These are phyloP conservation scores for Cronartium quercuum DNA, from an alignment of 1,284 basidiomycete species.

Conservation along the genomic window DNA sequence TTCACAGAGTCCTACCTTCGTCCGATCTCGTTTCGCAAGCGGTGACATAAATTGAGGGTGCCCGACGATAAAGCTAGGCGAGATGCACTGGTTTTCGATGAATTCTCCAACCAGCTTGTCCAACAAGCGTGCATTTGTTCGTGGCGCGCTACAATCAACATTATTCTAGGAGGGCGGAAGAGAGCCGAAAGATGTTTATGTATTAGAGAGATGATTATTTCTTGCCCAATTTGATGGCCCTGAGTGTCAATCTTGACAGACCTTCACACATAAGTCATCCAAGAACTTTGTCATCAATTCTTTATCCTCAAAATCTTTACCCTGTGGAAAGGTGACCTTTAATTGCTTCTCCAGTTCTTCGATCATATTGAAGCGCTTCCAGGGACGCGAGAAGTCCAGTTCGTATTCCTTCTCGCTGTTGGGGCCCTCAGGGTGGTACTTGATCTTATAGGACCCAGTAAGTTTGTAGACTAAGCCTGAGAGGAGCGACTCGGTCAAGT, in stretches of 20 bases:
- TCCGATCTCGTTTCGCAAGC: slow-evolving; percentile 91
- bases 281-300: slow-evolving; percentile 79
- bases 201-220: background rate
- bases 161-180: slow-evolving; percentile 60
- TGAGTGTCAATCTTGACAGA: background rate
- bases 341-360: slow-evolving; percentile 91
- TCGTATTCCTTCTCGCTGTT: slow-evolving; percentile 60
- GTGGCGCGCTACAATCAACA: slow-evolving; percentile 93
- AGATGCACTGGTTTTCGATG: slow-evolving; percentile 94
- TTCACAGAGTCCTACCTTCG: slow-evolving; percentile 87
- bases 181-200: background rate
- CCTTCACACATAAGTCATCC: slow-evolving; percentile 69
- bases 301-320: slow-evolving; percentile 79
- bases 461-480: slow-evolving; percentile 86
- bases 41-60: slow-evolving; percentile 99
- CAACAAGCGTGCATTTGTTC: slow-evolving; percentile 88
- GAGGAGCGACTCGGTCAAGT: slow-evolving; percentile 85
- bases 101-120: slow-evolving; percentile 92
- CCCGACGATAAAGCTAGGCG: slow-evolving; percentile 90
- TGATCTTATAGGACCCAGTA: slow-evolving; percentile 67
- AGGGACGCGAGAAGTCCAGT: slow-evolving; percentile 88
- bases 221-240: background rate
- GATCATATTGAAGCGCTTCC: slow-evolving; percentile 99
- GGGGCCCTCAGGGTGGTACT: slow-evolving; percentile 65
- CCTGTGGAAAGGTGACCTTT: slow-evolving; percentile 83